Evolutionary conservation across 192 early-diverging fungal species (phyloP).

Genomic region (Linnemannia exigua): DNA sequence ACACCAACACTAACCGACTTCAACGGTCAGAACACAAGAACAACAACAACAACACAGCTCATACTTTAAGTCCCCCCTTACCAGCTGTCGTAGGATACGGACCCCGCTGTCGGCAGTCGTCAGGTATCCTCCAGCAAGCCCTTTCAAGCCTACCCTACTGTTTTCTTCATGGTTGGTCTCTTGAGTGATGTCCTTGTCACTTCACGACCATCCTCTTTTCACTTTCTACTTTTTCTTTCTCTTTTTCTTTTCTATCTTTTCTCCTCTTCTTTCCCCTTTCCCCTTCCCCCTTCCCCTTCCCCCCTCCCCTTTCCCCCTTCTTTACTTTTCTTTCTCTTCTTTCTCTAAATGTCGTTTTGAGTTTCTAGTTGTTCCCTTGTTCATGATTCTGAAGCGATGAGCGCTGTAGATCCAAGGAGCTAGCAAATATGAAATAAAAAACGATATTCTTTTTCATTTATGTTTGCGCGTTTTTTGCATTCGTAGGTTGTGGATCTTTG

Average conservation of each 20-base stretch:
- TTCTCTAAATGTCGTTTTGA: background rate
- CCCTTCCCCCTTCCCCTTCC: background rate
- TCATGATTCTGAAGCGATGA: background rate
- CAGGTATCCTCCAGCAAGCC: background rate
- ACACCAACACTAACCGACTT: background rate
- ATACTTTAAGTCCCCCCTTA: background rate
- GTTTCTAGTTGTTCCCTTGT: background rate
- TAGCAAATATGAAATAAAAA: background rate
- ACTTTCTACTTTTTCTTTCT: background rate
- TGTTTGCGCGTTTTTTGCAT: background rate
- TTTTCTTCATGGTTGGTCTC: background rate
- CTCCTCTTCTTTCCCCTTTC: background rate
- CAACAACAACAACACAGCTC: background rate
- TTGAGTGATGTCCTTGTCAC: background rate
- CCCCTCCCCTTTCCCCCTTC: background rate
- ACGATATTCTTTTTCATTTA: background rate
- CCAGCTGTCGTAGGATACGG: background rate
- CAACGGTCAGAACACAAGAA: background rate
- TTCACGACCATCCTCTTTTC: background rate
- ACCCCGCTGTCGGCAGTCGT: background rate
- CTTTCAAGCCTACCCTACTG: background rate
- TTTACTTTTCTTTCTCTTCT: background rate
- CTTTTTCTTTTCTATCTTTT: background rate
- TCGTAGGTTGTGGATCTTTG: background rate
- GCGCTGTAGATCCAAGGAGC: background rate